Percentiles rank a stretch among this genome's conserved stretches.
These are phyloP conservation scores for Paraphoma sp. DNA, from an alignment of 2,329 filamentous ascomycete species.

Conservation along the genomic window DNA sequence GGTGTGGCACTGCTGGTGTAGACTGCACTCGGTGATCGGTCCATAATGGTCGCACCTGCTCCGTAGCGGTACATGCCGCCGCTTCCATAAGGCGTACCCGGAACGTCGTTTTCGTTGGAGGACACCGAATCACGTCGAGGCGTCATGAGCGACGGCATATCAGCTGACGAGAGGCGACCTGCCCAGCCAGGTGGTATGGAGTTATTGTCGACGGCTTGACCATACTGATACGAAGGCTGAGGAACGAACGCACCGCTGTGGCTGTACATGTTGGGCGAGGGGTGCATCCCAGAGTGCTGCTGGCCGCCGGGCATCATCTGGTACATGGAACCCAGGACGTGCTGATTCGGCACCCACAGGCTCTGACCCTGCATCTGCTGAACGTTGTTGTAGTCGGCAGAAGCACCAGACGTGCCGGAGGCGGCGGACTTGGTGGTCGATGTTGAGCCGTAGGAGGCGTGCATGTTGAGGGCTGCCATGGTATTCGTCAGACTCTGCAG, in stretches of 20 bases:
- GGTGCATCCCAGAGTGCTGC: slow-evolving; percentile 38
- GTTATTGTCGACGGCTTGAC: slow-evolving; percentile 53
- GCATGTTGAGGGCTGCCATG: slow-evolving; percentile 46
- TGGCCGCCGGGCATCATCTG: slow-evolving; percentile 42
- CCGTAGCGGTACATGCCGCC: slow-evolving; percentile 54
- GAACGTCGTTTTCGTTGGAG: slow-evolving; percentile 60
- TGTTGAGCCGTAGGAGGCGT: slow-evolving; percentile 41
- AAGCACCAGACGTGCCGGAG: slow-evolving; percentile 39
- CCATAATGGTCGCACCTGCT: slow-evolving; percentile 55
- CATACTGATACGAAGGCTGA: slow-evolving; percentile 52
- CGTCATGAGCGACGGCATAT: slow-evolving; percentile 59
- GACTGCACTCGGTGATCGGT: slow-evolving; percentile 57
- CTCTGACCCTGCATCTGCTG: slow-evolving; percentile 45
- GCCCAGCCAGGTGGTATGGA: slow-evolving; percentile 56
- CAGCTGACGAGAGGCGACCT: slow-evolving; percentile 52
- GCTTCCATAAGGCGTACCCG: slow-evolving; percentile 55
- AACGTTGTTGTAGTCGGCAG: slow-evolving; percentile 44
- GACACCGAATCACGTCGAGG: slow-evolving; percentile 60
- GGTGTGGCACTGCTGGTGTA: slow-evolving; percentile 58
- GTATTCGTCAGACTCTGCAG: slow-evolving; percentile 43
- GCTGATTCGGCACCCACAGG: slow-evolving; percentile 47
- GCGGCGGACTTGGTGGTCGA: slow-evolving; percentile 40
- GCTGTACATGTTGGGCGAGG: slow-evolving; percentile 54
- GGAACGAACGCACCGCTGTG: slow-evolving; percentile 53
- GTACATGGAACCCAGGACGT: slow-evolving; percentile 43